Conservation (phyloP, 2,329 filamentous ascomycete species). For the Calonectria montana region DNA sequence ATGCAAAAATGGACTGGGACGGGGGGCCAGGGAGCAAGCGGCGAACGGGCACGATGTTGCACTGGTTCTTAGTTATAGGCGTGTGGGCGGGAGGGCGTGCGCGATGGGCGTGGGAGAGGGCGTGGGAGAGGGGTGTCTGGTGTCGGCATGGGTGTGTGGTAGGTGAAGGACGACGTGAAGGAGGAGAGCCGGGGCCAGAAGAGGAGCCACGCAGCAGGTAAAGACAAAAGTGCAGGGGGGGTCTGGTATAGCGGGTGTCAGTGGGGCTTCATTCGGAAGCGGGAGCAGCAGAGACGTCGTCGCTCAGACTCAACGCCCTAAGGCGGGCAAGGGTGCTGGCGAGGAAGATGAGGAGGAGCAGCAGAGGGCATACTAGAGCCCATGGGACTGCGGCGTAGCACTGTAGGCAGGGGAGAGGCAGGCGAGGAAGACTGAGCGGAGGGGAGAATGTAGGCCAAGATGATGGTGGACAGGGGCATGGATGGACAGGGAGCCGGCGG, state of each 20-base stretch:
- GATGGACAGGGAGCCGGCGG: slow-evolving; percentile 12
- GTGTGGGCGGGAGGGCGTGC: slow-evolving; percentile 34
- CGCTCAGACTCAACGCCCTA: neutral
- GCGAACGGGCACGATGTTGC: slow-evolving; percentile 33
- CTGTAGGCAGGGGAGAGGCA: slow-evolving; percentile 5
- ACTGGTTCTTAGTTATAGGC: slow-evolving; percentile 41
- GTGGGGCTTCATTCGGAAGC: slow-evolving; percentile 39
- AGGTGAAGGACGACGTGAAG: neutral
- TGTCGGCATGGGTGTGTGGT: slow-evolving; percentile 4
- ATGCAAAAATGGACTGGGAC: slow-evolving; percentile 23
- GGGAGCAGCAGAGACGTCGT: slow-evolving; percentile 26
- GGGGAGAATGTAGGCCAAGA: slow-evolving; percentile 26
- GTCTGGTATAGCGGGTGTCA: slow-evolving; percentile 38
- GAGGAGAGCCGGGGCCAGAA: slow-evolving; percentile 34
- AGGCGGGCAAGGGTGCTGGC: slow-evolving; percentile 19
- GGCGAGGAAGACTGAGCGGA: slow-evolving; percentile 3
- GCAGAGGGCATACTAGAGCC: neutral
- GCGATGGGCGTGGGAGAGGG: slow-evolving; percentile 2
- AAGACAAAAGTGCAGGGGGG: slow-evolving; percentile 36
- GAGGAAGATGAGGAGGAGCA: slow-evolving; percentile 13
- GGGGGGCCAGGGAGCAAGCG: slow-evolving; percentile 26
- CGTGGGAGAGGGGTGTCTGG: neutral
- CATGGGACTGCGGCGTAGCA: neutral
- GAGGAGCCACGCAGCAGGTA: slow-evolving; percentile 41
- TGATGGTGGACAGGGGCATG: slow-evolving; percentile 19